These are phyloP conservation scores for Silene vulgaris DNA, from an alignment of 179 eudicot genomes.

Conservation along the genomic window DNA sequence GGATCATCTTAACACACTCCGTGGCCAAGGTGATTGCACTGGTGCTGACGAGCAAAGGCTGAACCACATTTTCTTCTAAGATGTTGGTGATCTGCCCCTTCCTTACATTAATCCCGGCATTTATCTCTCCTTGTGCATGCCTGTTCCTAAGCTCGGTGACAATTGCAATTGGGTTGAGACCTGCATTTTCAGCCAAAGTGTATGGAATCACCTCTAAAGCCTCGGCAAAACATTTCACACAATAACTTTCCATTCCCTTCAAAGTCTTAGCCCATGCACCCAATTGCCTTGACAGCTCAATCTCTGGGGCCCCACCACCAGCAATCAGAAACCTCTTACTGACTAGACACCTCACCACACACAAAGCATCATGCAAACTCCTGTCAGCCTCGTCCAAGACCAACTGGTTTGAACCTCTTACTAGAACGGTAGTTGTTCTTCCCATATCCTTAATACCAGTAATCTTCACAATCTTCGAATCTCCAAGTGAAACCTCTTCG, in stretches of 20 bases:
- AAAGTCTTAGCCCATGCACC: conserved; percentile 95
- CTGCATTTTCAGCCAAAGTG: conserved; percentile 96
- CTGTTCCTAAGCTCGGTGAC: conserved; percentile 94
- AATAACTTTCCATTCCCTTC: conserved; percentile 95
- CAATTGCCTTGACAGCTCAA: conserved; percentile 86
- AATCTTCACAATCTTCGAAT: conserved; percentile 79
- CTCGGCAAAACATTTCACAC: conserved; percentile 83
- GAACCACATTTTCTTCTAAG: conserved; percentile 92
- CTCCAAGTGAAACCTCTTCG: conserved; percentile 87
- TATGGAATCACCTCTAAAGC: conserved; percentile 95
- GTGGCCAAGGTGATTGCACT: conserved; percentile 85
- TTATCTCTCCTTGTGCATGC: conserved; percentile 96
- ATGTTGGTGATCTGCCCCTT: conserved; percentile 97
- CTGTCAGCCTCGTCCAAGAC: conserved; percentile 96
- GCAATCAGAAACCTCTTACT: conserved; percentile 89
- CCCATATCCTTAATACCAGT: conserved; percentile 96
- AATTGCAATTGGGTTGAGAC: conserved; percentile 78
- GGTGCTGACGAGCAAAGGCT: conserved; percentile 92
- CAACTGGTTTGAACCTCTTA: conserved; percentile 83
- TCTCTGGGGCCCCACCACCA: conserved; percentile 98
- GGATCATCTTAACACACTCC: conserved; percentile 91
- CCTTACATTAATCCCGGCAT: conserved; percentile 97
- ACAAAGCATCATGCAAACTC: conserved; percentile 95
- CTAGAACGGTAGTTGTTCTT: conserved; percentile 79
- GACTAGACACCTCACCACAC: conserved; percentile 95